Evolutionary conservation across 2,329 filamentous ascomycete genomes (phyloP), one percentile per base, ranked within the genome.

Genomic region (Alternaria novae-zelandiae): DNA sequence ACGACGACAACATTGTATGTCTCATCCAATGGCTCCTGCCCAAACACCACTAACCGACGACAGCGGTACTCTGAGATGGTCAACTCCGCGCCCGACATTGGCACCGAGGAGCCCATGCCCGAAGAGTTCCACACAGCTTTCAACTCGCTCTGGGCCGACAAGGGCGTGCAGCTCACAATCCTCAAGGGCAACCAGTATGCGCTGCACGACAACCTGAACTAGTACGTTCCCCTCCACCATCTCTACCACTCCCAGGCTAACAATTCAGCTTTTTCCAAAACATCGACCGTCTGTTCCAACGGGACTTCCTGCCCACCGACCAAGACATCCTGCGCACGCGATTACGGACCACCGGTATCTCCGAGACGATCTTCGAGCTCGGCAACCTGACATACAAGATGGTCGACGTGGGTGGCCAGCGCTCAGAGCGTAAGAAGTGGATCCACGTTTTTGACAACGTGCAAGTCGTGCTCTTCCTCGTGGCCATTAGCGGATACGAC

Each of bases 361-460:
- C 93, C 54, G 95, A 98, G 81, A 97, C 94, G 3, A 88, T 95
- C 66, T 98, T 98, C 80, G 93, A 97, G 79, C 87, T 97, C 13
- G 94, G 94, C 65, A 91, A 95, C 75, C 87, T 97, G 73, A 97
- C 94, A 68, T 97, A 97, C 82, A 91, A 94, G 74, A 97, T 98
- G 94, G 97, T 97, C 81, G 94, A 97, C 75, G 94, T 97, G 50
- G 94, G 94, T 78, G 94, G 94, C 61, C 94, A 97, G 79, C 87
- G 94, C 73, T 97, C 94, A 26, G 94, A 97, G 82, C 91, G 94
- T 66, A 97, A 97, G 87, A 97, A 97, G 85, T 97, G 94, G 94
- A 97, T 97, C 67, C 94, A 97, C 80, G 96, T 94, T 78, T 97
- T 97, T 78, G 94, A 97, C 79, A 96, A 96, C 69, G 94, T 97